phyloP scores from a whole-genome alignment of 768 basidiomycete genomes.

The Amanita exitialis region DNA sequence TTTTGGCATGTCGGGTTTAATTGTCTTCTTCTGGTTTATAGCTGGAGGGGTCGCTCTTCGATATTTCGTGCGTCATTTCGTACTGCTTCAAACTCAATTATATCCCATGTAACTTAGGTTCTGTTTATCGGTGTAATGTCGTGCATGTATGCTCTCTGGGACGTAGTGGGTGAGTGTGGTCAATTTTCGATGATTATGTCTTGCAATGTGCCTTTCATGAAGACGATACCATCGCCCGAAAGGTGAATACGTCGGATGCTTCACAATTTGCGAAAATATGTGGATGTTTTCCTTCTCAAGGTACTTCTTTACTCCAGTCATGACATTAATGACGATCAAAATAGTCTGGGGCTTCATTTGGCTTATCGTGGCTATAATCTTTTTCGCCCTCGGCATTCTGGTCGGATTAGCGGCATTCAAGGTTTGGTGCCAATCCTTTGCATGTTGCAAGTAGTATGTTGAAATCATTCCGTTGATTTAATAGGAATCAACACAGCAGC shows the following conservation, averaged over 20 bases:
- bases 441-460: neutral
- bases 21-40: slow-evolving; percentile 81
- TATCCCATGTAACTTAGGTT: slow-evolving; percentile 33
- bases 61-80: slow-evolving; percentile 44
- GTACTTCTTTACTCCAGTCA: slow-evolving; percentile 20
- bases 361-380: slow-evolving; percentile 65
- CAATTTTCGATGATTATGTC: neutral
- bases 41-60: slow-evolving; percentile 64
- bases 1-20: slow-evolving; percentile 67
- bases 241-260: slow-evolving; percentile 84
- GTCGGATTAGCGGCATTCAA: slow-evolving; percentile 79
- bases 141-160: slow-evolving; percentile 82
- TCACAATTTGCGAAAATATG: slow-evolving; percentile 77
- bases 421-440: slow-evolving; percentile 23
- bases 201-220: neutral
- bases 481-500: slow-evolving; percentile 53
- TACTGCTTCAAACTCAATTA: neutral
- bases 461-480: neutral
- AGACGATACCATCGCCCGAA: slow-evolving; percentile 81
- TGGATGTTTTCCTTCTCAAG: slow-evolving; percentile 79
- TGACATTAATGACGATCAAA: slow-evolving; percentile 7
- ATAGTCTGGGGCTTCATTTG: slow-evolving; percentile 86
- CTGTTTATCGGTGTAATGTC: slow-evolving; percentile 84
- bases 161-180: slow-evolving; percentile 56
- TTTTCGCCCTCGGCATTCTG: slow-evolving; percentile 67